Evolutionary conservation across 495 filamentous ascomycete genomes (phyloP).

Genomic region (Trichoderma erinaceum): DNA sequence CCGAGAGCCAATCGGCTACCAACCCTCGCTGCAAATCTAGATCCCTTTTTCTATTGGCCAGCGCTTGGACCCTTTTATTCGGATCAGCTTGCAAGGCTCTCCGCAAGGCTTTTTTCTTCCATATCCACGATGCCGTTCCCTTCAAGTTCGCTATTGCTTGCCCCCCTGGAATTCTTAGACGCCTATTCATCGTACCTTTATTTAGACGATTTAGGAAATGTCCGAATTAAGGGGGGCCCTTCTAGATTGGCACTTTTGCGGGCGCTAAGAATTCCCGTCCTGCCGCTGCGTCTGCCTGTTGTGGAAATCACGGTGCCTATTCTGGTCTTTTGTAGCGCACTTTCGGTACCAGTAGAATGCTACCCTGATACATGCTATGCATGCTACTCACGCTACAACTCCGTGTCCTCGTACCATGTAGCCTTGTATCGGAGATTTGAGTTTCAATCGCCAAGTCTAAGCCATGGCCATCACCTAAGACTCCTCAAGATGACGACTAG

Average conservation of each 20-base stretch:
- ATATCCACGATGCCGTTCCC: background rate
- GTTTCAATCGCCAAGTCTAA: background rate
- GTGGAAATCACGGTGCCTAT: background rate
- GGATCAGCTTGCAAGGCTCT: constrained; percentile 3
- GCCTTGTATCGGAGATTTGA: background rate
- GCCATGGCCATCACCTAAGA: background rate
- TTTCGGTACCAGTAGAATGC: background rate
- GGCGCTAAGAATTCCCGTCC: background rate
- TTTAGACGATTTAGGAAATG: background rate
- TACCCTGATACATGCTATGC: background rate
- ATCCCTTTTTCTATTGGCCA: background rate
- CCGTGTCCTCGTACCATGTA: background rate
- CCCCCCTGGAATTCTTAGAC: background rate
- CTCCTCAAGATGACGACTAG: background rate
- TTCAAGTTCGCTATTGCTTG: background rate
- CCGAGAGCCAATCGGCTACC: constrained; percentile 4
- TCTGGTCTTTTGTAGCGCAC: background rate
- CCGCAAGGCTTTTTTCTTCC: constrained; percentile 3
- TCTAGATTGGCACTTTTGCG: background rate
- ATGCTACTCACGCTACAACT: background rate
- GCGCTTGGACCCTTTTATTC: background rate
- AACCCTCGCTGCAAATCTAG: background rate
- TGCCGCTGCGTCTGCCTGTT: background rate
- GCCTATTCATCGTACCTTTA: background rate
- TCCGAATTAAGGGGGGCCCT: background rate